phyloP scores from a whole-genome alignment of 495 filamentous ascomycete genomes.

The Tetracladium marchalianum region DNA sequence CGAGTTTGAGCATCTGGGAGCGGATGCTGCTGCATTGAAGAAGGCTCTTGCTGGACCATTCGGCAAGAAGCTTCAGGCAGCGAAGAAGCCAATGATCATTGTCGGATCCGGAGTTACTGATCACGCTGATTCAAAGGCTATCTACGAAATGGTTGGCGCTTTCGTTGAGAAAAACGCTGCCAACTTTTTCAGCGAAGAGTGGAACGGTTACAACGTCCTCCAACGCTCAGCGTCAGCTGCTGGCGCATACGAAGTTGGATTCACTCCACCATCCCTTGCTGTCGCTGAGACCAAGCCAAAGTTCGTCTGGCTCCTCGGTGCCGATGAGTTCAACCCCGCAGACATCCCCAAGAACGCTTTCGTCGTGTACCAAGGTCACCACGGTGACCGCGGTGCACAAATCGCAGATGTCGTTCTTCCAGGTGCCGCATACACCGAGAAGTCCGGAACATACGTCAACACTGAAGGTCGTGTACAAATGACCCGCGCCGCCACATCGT shows the following conservation, averaged over 20 bases:
- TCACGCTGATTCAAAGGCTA: conserved; percentile 79
- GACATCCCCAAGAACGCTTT: conserved; percentile 92
- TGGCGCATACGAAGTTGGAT: conserved; percentile 92
- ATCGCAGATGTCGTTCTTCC: conserved; percentile 90
- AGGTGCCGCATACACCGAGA: conserved; percentile 92
- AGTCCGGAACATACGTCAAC: conserved; percentile 93
- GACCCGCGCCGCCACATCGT: conserved; percentile 72
- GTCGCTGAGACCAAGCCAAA: conserved; percentile 79
- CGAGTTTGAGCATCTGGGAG: conserved; percentile 80
- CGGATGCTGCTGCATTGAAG: conserved; percentile 68
- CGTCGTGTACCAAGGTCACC: conserved; percentile 95
- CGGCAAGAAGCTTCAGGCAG: conserved; percentile 81
- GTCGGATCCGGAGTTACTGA: conserved; percentile 84
- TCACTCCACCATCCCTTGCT: conserved; percentile 66
- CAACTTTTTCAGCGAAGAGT: conserved; percentile 81
- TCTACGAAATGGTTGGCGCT: conserved; percentile 77
- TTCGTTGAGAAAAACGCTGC: conserved; percentile 87
- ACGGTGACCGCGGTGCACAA: conserved; percentile 88
- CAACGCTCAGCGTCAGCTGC: conserved; percentile 85
- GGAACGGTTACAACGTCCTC: conserved; percentile 96
- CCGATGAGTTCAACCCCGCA: conserved; percentile 71
- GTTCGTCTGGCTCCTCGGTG: conserved; percentile 93
- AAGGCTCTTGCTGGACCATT: conserved; percentile 75
- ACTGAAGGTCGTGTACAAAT: conserved; percentile 94
- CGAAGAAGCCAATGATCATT: conserved; percentile 90